Conservation (phyloP, 441 rosid genomes). For the Raphanus hybrid region DNA sequence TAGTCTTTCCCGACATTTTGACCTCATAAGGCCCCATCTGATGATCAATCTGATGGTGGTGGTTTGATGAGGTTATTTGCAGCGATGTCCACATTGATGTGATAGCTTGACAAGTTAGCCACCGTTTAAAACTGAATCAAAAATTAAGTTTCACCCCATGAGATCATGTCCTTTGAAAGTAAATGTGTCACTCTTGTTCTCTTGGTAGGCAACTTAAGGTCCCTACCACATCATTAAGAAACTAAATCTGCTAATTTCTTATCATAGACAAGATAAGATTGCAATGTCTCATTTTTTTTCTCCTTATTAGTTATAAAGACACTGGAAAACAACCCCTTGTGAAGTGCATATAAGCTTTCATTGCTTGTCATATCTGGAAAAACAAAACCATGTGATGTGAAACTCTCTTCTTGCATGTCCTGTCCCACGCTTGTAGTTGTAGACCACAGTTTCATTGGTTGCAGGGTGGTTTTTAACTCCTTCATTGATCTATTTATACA, state of each 20-base stretch:
- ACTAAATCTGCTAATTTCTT: not conserved
- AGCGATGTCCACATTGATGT: constrained; percentile 10
- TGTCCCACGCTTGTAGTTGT: constrained; percentile 18
- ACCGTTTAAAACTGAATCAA: not conserved
- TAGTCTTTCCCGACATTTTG: constrained; percentile 9
- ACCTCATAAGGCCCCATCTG: constrained; percentile 27
- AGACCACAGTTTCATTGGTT: constrained; percentile 5
- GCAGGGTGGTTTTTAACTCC: not conserved
- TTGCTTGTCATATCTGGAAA: not conserved
- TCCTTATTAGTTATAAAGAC: no score
- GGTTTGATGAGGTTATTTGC: constrained; percentile 7
- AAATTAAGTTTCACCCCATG: not conserved
- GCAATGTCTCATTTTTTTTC: not conserved
- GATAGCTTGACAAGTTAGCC: constrained; percentile 26
- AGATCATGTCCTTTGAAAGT: constrained; percentile 25
- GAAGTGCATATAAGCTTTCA: constrained; percentile 21
- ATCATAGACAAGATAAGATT: not conserved
- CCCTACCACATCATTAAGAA: constrained; percentile 3
- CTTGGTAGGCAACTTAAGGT: constrained; percentile 27
- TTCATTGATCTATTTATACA: not conserved
- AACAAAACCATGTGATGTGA: constrained; percentile 29
- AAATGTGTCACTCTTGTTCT: constrained; percentile 17
- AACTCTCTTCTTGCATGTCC: constrained; percentile 25
- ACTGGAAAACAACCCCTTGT: constrained; percentile 22
- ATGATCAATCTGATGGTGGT: constrained; percentile 5